Percentiles rank a stretch among this genome's conserved stretches.
These are phyloP conservation scores for Margaritispora aquatica DNA, from an alignment of 495 filamentous ascomycete genomes.

Conservation along the genomic window DNA sequence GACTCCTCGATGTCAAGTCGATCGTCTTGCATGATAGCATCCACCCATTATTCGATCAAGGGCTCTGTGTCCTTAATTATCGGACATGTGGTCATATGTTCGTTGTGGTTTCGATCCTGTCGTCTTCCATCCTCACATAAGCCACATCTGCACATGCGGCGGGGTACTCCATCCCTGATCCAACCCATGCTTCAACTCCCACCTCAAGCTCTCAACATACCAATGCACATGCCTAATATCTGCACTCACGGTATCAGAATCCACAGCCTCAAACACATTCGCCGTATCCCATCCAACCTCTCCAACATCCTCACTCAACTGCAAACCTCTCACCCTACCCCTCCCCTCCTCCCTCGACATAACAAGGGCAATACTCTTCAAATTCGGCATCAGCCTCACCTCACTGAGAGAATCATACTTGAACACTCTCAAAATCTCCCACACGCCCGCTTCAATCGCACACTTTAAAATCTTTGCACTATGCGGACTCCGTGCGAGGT, in stretches of 20 bases:
- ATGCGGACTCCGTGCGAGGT: constrained; percentile 14
- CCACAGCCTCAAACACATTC: background rate
- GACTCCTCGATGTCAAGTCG: too few relatives aligned
- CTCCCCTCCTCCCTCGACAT: constrained; percentile 11
- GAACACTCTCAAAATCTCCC: constrained; percentile 22
- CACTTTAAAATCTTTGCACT: constrained; percentile 11
- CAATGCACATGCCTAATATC: constrained; percentile 14
- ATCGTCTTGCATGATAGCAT: too few relatives aligned
- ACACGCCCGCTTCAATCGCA: constrained; percentile 19
- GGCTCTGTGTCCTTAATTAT: too few relatives aligned
- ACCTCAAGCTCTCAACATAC: constrained; percentile 14
- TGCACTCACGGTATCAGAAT: constrained; percentile 3
- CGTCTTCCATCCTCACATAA: constrained; percentile 2
- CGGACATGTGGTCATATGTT: too few relatives aligned
- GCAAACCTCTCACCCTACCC: background rate
- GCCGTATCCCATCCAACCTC: too few relatives aligned
- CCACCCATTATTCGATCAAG: too few relatives aligned
- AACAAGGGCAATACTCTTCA: constrained; percentile 18
- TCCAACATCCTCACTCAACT: background rate
- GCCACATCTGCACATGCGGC: constrained; percentile 21
- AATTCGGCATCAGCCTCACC: constrained; percentile 11
- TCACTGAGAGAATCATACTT: constrained; percentile 17
- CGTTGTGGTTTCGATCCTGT: too few relatives aligned
- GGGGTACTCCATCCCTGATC: constrained; percentile 3
- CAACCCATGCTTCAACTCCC: constrained; percentile 8